A percentile compares a stretch with the other conserved stretches of the same genome.
phyloP scores from a whole-genome alignment of 169 alveolate genomes.

The Eimeria zaria region DNA sequence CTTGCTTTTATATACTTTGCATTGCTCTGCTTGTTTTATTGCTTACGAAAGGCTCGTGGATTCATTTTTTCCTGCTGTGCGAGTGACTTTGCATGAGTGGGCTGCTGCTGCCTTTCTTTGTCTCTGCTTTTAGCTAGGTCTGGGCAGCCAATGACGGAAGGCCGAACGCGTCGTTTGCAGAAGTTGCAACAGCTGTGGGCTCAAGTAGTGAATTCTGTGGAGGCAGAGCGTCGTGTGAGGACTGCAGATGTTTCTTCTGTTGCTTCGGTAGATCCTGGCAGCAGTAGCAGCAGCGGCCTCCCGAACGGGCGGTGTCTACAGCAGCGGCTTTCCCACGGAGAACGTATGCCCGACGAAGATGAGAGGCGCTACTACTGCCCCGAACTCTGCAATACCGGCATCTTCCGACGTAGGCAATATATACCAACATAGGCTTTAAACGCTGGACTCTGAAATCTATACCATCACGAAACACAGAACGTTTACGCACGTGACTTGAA shows the following conservation, averaged over 20 bases:
- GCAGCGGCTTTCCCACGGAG: constrained; percentile 72
- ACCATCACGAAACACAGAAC: too few relatives aligned
- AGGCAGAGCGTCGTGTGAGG: constrained; percentile 81
- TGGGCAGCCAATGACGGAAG: constrained; percentile 61
- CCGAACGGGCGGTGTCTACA: constrained; percentile 36
- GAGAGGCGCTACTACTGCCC: constrained; percentile 81
- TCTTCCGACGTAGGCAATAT: constrained; percentile 78
- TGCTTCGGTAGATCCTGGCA: constrained; percentile 31
- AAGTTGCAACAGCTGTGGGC: constrained; percentile 84
- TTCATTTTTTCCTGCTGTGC: neutral
- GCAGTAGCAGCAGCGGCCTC: constrained; percentile 9
- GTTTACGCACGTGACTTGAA: too few relatives aligned
- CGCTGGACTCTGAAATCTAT: too few relatives aligned
- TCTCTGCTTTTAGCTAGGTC: constrained; percentile 6
- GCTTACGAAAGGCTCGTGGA: neutral
- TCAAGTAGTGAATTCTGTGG: constrained; percentile 64
- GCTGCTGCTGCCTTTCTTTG: neutral
- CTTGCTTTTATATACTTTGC: neutral
- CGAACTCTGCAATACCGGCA: constrained; percentile 81
- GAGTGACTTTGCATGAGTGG: neutral
- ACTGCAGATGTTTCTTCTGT: constrained; percentile 73
- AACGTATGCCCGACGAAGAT: constrained; percentile 67
- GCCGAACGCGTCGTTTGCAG: constrained; percentile 55
- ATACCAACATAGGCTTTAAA: too few relatives aligned
- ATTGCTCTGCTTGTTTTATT: neutral